Percentiles rank a stretch among this genome's conserved stretches.
Conservation (phyloP, 495 filamentous ascomycete species). For the Lophium mytilinum region DNA sequence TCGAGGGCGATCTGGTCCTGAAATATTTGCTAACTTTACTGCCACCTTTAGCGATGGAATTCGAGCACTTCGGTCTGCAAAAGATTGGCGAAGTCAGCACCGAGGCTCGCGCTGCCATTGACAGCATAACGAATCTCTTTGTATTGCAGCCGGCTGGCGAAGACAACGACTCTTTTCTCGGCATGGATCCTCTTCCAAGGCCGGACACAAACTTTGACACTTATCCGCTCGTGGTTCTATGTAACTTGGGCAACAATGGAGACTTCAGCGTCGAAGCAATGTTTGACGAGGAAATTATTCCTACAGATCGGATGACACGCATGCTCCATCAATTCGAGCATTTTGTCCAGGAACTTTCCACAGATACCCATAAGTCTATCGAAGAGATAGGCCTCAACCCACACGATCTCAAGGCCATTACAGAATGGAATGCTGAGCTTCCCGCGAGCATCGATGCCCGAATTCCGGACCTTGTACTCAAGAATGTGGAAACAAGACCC, state of each 20-base stretch:
- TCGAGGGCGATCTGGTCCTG: too few species aligned
- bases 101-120: slow-evolving; percentile 57
- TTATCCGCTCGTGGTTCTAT: slow-evolving; percentile 23
- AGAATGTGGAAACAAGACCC: slow-evolving; percentile 4
- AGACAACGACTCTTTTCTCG: slow-evolving; percentile 9
- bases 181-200: slow-evolving; percentile 18
- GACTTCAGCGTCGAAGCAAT: slow-evolving; percentile 7
- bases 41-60: too few species aligned
- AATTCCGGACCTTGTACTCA: slow-evolving; percentile 15
- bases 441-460: slow-evolving; percentile 4
- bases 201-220: slow-evolving; percentile 22
- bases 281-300: slow-evolving; percentile 15
- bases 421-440: slow-evolving; percentile 12
- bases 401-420: slow-evolving; percentile 8
- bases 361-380: slow-evolving; percentile 27
- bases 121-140: slow-evolving; percentile 48
- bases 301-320: slow-evolving; percentile 8
- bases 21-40: too few species aligned
- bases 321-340: slow-evolving; percentile 22
- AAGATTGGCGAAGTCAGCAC: slow-evolving; percentile 54
- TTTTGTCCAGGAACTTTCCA: slow-evolving; percentile 15
- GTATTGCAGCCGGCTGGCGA: slow-evolving; percentile 43
- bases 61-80: slow-evolving; percentile 51
- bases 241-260: slow-evolving; percentile 2
- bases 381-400: slow-evolving; percentile 13